Base-by-base conservation (phyloP, 768 basidiomycete species). In the Lactarius psammicola region DNA sequence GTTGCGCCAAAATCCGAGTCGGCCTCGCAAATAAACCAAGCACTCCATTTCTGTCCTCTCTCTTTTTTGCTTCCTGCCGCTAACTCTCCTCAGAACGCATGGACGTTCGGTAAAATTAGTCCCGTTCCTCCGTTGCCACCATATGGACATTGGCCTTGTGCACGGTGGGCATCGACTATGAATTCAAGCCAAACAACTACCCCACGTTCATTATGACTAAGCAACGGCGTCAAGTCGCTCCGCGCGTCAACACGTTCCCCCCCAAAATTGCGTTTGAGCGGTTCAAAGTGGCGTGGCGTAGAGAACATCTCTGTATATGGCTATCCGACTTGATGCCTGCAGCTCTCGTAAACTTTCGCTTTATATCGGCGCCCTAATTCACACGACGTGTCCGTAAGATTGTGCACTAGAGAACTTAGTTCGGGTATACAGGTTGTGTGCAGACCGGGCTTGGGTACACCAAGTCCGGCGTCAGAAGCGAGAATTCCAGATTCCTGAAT, bases 1-100 rank as follows among this genome's bases (percentile, higher is more conserved):
- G 28, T 60, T 56, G 8, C 38, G 15, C 55, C 36, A 49, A 38
- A 56, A 31, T 60, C 55, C 46, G 38, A 57, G 26, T 60, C 56
- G 46, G 36, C 56, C 38, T 23, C 31, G 15, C 23, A 7, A n/a
- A 36, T 8, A 28, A n/a, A 23, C n/a, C 18, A 51, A 15, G 13
- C 49, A 49, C 5, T 23, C 46, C 44, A 10, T 49, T 46, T 46
- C 10, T 4, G n/a, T n/a, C 44, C 44, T n/a, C 9, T 49, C 46
- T n/a, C n/a, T n/a, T n/a, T 23, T 49, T 23, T n/a, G 11, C 11
- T 49, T 26, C 23, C 23, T 51, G 26, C 1, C 7, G 11, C 49
- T 26, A 49, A 13, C 26, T 26, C 23, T 51, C 13, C 2, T 26
- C 23, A 15, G 13, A 13, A 26, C n/a, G 26, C 13, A 13, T 26